Percentiles rank a stretch among this genome's conserved stretches.
phyloP scores from a whole-genome alignment of 306 rosid genomes.

The Senna siamea region DNA sequence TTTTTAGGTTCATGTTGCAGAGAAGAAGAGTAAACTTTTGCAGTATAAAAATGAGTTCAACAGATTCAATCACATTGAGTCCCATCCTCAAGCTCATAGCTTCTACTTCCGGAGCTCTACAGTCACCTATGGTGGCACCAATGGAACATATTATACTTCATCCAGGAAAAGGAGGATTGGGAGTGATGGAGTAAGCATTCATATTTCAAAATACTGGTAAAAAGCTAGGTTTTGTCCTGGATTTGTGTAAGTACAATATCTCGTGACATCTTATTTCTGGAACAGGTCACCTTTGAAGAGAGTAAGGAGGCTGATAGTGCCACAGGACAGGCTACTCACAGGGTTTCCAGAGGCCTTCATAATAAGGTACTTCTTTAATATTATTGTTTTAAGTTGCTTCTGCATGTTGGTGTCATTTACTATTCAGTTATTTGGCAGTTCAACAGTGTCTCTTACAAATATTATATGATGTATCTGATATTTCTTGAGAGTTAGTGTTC shows the following conservation, averaged over 20 bases:
- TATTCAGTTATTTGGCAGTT: constrained; percentile 16
- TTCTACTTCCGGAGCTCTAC: constrained; percentile 79
- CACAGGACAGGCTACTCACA: constrained; percentile 66
- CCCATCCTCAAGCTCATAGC: constrained; percentile 61
- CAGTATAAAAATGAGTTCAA: constrained; percentile 40
- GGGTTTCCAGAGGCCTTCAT: constrained; percentile 65
- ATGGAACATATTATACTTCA: constrained; percentile 67
- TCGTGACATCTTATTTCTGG: constrained; percentile 32
- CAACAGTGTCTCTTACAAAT: constrained; percentile 12
- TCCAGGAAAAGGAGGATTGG: constrained; percentile 72
- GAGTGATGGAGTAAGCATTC: constrained; percentile 78
- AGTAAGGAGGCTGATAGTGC: constrained; percentile 80
- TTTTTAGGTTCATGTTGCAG: constrained; percentile 43
- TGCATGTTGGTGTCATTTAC: constrained; percentile 11
- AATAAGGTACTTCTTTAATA: constrained; percentile 52
- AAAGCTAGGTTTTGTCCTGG: background rate
- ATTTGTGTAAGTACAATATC: constrained; percentile 12
- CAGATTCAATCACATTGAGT: constrained; percentile 31
- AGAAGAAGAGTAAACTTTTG: constrained; percentile 53
- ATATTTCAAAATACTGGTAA: constrained; percentile 7
- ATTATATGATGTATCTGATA: constrained; percentile 10
- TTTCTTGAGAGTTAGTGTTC: background rate
- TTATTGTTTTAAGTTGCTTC: constrained; percentile 10
- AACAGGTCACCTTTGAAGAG: constrained; percentile 76
- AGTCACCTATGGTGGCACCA: constrained; percentile 65